Evolutionary conservation across 169 alveolate species (phyloP).

Genomic region (Perkinsus marinus): DNA sequence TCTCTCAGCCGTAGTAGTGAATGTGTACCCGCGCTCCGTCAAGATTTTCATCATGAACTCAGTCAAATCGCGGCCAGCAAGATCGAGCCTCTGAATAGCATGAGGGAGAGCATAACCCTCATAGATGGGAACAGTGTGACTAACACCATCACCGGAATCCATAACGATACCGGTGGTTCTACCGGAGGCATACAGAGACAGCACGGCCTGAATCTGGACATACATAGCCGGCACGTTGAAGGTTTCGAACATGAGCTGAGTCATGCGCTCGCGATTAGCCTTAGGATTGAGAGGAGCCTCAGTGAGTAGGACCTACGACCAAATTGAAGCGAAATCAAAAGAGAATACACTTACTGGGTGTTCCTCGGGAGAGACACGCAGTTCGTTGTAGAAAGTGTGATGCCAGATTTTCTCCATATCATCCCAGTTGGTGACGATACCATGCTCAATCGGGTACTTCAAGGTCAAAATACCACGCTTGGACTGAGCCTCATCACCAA

Average conservation of each 20-base stretch:
- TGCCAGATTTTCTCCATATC: conserved; percentile 97
- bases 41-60: conserved; percentile 78
- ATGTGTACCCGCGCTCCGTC: conserved; percentile 78
- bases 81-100: conserved; percentile 79
- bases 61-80: conserved; percentile 93
- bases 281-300: conserved; percentile 96
- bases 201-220: conserved; percentile 87
- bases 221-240: conserved; percentile 88
- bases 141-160: conserved; percentile 98
- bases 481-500: conserved; percentile 94
- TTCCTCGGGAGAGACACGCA: conserved; percentile 89
- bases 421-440: conserved; percentile 93
- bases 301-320: conserved; percentile 59
- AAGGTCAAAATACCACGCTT: conserved; percentile 85
- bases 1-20: conserved; percentile 84
- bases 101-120: conserved; percentile 96
- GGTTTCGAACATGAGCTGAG: conserved; percentile 88
- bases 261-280: conserved; percentile 90
- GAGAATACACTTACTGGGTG: conserved; percentile 51
- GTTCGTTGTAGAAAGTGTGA: conserved; percentile 90
- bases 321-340: not conserved
- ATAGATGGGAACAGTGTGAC: conserved; percentile 96
- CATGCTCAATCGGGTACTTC: conserved; percentile 91
- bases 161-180: conserved; percentile 95
- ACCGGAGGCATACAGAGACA: conserved; percentile 91